These are phyloP conservation scores for Iberis amara DNA, from an alignment of 441 rosid genomes.

Conservation along the genomic window DNA sequence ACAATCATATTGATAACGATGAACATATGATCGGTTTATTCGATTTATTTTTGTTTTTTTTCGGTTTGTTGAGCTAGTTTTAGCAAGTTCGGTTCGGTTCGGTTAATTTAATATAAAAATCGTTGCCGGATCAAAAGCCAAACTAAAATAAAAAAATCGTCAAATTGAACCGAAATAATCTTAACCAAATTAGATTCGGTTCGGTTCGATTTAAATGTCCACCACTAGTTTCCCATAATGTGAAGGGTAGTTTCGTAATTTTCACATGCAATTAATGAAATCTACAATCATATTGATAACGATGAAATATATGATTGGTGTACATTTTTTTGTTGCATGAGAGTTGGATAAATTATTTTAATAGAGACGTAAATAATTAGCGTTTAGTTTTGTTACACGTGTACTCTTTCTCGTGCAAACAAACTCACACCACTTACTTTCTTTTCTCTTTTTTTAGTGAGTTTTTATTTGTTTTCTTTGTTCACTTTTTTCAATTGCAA, in stretches of 20 bases:
- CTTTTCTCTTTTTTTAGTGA: background rate
- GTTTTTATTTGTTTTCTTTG: background rate
- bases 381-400: constrained; percentile 28
- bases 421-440: constrained; percentile 28
- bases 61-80: too few species aligned
- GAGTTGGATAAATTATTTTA: constrained; percentile 22
- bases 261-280: background rate
- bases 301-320: constrained; percentile 31
- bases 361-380: background rate
- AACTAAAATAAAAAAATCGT: too few species aligned
- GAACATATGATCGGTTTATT: constrained; percentile 27
- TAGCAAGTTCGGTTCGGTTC: too few species aligned
- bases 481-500: constrained; percentile 23
- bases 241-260: constrained; percentile 22
- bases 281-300: constrained; percentile 26
- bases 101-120: too few species aligned
- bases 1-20: constrained; percentile 25
- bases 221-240: background rate
- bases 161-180: too few species aligned
- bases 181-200: too few species aligned
- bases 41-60: too few species aligned
- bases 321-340: constrained; percentile 29
- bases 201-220: too few species aligned
- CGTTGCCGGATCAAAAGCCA: too few species aligned
- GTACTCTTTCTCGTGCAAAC: constrained; percentile 28